Evolutionary conservation across 106 monocot species (phyloP), one percentile per base, ranked within the genome.

Genomic region (Iris macrosiphon): DNA sequence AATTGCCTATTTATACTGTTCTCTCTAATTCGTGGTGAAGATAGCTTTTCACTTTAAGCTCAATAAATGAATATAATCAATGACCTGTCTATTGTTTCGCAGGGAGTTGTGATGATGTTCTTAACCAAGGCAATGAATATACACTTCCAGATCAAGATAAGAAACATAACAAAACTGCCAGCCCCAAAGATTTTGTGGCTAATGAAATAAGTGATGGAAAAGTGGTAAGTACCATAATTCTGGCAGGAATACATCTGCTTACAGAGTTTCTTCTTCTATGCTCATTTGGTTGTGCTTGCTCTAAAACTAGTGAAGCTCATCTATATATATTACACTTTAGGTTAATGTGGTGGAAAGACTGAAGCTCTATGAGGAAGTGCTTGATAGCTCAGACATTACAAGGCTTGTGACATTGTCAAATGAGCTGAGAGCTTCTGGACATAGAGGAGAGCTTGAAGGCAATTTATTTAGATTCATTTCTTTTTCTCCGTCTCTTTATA

Each of bases 261-360:
- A 22, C n/a, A 47, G n/a, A n/a, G n/a, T 47, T 47, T 47, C 7
- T 47, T 19, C 12, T 41, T 41, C 16, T 16, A 12, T 41, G 2
- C 2, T 41, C 1, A 16, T 16, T 13, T 41, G 40, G 16, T 41
- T 13, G 40, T 7, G 16, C 1, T 41, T 13, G 40, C 16, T 41
- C 40, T 41, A 41, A 4, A 41, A 4, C 4, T 35, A 35, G 10
- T 35, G 4, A 6, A 35, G 34, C 7, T 6, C 10, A 35, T 10
- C 10, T 10, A 35, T 35, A 4, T 35, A 35, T 10, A 4, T 35
- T 35, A 4, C 10, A 25, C 26, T 23, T 8, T 49, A 92, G 92
- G 73, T 87, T 18, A 92, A 87, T 80, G 57, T 65, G 52, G 71
- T 79, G 43, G 92, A 92, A 40, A 87, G 87, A 39, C 82, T 92